These are phyloP conservation scores for Protea cynaroides DNA, from an alignment of 164 flowering plant genomes.

Conservation along the genomic window DNA sequence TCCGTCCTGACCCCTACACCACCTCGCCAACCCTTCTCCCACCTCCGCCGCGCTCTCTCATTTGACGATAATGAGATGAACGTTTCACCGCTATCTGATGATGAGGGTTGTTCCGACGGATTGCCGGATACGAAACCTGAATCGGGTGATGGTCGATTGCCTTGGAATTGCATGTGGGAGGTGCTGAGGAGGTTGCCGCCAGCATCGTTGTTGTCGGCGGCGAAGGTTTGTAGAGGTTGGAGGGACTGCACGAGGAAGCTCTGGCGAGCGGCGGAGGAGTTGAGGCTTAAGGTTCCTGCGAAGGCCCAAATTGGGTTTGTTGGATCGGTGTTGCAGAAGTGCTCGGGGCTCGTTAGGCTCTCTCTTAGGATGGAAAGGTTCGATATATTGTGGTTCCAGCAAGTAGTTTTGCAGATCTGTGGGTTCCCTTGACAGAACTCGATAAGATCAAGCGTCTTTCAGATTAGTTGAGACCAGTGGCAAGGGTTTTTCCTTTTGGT, in stretches of 20 bases:
- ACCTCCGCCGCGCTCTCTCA: conserved; percentile 58
- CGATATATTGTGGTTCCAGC: conserved; percentile 8
- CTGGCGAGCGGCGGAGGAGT: conserved; percentile 85
- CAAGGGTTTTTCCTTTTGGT: not conserved
- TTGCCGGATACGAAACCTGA: conserved; percentile 10
- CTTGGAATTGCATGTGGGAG: conserved; percentile 56
- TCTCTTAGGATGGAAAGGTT: conserved; percentile 87
- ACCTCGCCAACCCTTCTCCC: not conserved
- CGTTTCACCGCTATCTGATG: not conserved
- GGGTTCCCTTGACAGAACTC: not conserved
- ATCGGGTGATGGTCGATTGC: conserved; percentile 22
- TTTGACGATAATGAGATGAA: conserved; percentile 42
- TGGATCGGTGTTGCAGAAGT: conserved; percentile 83
- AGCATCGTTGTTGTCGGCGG: conserved; percentile 55
- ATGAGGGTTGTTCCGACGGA: not conserved
- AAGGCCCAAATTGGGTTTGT: conserved; percentile 51
- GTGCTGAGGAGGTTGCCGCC: conserved; percentile 84
- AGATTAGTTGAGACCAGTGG: not conserved
- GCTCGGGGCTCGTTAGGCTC: conserved; percentile 60
- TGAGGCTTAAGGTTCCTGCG: conserved; percentile 64
- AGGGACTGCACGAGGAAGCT: conserved; percentile 56
- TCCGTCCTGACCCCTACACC: conserved; percentile 3
- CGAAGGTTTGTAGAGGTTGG: conserved; percentile 88
- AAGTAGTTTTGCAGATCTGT: not conserved
- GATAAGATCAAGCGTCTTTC: not conserved